Percentiles rank a stretch among this genome's conserved stretches.
Evolutionary conservation across 495 filamentous ascomycete species (phyloP).

Genomic region (Penicillium coffeae): DNA sequence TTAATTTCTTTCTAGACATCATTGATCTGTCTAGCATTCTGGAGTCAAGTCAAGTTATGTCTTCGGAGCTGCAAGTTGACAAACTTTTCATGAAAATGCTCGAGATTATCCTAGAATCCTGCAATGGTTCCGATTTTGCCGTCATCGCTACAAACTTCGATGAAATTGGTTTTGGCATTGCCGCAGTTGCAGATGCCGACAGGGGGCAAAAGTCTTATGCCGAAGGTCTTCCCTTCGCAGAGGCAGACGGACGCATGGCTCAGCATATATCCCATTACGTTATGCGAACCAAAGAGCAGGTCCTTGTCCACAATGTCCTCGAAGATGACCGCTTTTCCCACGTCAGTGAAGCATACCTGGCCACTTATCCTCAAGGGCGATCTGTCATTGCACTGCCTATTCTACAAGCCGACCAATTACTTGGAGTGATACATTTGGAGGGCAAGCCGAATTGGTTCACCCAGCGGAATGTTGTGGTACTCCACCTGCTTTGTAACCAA

Average conservation of each 20-base stretch:
- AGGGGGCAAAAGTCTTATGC: conserved; percentile 52
- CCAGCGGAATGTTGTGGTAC: conserved; percentile 78
- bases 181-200: conserved; percentile 69
- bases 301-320: conserved; percentile 78
- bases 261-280: conserved; percentile 78
- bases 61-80: conserved; percentile 81
- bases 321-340: conserved; percentile 86
- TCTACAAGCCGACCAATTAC: conserved; percentile 68
- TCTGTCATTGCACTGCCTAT: conserved; percentile 86
- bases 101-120: conserved; percentile 82
- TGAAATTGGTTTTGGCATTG: conserved; percentile 68
- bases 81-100: conserved; percentile 83
- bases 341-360: conserved; percentile 65
- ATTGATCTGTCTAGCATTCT: conserved; percentile 85
- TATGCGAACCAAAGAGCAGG: conserved; percentile 75
- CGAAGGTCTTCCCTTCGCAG: conserved; percentile 61
- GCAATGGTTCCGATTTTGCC: conserved; percentile 73
- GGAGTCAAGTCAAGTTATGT: conserved; percentile 84
- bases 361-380: conserved; percentile 63
- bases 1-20: conserved; percentile 53
- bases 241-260: conserved; percentile 62
- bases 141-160: conserved; percentile 76
- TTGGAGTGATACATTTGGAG: conserved; percentile 83
- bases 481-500: conserved; percentile 84
- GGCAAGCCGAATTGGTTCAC: conserved; percentile 83